A percentile compares a stretch with the other conserved stretches of the same genome.
These are phyloP conservation scores for Botrytis paeoniae DNA, from an alignment of 2,329 filamentous ascomycete genomes.

Conservation along the genomic window DNA sequence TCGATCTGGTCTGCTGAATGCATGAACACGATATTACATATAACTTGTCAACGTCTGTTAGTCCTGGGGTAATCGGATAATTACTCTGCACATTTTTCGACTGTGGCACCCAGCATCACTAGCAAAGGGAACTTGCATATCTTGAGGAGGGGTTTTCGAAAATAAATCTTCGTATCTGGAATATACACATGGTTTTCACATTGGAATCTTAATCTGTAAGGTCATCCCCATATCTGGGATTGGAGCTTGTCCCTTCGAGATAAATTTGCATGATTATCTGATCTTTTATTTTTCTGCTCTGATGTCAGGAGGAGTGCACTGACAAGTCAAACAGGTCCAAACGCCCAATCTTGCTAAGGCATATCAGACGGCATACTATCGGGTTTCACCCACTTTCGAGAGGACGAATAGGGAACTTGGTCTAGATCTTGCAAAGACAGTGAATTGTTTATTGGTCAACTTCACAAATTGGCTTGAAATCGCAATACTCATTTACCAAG, in stretches of 20 bases:
- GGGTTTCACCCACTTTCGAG: constrained; percentile 29
- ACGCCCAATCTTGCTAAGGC: constrained; percentile 29
- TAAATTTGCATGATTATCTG: constrained; percentile 7
- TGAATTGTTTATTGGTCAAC: background rate
- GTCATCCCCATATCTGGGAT: constrained; percentile 3
- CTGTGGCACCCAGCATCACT: constrained; percentile 19
- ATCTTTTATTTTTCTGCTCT: constrained; percentile 17
- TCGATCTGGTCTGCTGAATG: constrained; percentile 5
- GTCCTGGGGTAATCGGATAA: constrained; percentile 30
- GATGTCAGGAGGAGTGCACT: constrained; percentile 26
- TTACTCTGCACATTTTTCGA: constrained; percentile 25
- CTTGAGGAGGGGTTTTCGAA: constrained; percentile 19
- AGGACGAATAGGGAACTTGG: background rate
- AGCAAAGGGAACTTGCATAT: constrained; percentile 26
- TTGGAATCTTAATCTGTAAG: constrained; percentile 21
- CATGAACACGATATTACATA: constrained; percentile 16
- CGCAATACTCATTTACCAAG: background rate
- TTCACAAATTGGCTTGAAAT: background rate
- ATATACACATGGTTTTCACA: constrained; percentile 14
- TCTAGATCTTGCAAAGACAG: background rate
- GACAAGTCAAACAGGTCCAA: constrained; percentile 27
- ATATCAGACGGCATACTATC: constrained; percentile 33
- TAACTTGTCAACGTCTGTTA: constrained; percentile 28
- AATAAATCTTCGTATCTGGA: background rate
- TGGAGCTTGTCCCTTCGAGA: background rate